Evolutionary conservation across 306 rosid species (phyloP).

Genomic region (Glycine tomentella): DNA sequence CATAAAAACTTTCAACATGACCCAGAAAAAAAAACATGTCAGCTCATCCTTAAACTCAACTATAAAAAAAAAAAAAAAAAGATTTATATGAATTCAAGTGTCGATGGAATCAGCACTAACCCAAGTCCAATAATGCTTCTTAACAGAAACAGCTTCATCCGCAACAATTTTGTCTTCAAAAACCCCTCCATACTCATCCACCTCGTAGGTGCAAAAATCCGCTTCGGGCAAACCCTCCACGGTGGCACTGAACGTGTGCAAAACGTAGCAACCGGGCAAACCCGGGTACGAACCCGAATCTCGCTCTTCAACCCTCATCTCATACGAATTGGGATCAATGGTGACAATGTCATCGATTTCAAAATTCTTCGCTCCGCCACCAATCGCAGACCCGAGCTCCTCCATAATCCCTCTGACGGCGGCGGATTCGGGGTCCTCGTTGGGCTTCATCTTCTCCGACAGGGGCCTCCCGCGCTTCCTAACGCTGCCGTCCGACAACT

Average conservation of each 20-base stretch:
- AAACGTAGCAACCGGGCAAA: conserved; percentile 81
- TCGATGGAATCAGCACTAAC: conserved; percentile 66
- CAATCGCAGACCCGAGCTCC: conserved; percentile 80
- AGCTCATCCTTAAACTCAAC: neutral
- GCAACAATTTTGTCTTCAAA: conserved; percentile 56
- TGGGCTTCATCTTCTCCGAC: conserved; percentile 96
- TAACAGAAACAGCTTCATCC: conserved; percentile 72
- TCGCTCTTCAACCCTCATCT: conserved; percentile 79
- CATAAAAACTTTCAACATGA: conserved; percentile 24
- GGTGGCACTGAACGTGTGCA: conserved; percentile 75
- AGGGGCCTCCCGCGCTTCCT: conserved; percentile 76
- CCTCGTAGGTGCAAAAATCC: conserved; percentile 83
- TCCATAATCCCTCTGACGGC: conserved; percentile 76
- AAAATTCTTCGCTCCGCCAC: neutral
- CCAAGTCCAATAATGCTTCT: conserved; percentile 97
- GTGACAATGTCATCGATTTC: conserved; percentile 51
- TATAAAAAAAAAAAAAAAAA: neutral
- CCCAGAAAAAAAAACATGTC: conserved; percentile 5
- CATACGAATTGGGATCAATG: conserved; percentile 77
- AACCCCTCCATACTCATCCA: conserved; percentile 59
- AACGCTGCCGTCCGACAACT: conserved; percentile 73
- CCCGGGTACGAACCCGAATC: conserved; percentile 88
- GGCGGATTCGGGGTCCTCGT: conserved; percentile 78
- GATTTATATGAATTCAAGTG: conserved; percentile 41
- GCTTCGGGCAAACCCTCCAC: conserved; percentile 84